phyloP scores from a whole-genome alignment of 495 filamentous ascomycete genomes.

The Aspergillus conjunctus region DNA sequence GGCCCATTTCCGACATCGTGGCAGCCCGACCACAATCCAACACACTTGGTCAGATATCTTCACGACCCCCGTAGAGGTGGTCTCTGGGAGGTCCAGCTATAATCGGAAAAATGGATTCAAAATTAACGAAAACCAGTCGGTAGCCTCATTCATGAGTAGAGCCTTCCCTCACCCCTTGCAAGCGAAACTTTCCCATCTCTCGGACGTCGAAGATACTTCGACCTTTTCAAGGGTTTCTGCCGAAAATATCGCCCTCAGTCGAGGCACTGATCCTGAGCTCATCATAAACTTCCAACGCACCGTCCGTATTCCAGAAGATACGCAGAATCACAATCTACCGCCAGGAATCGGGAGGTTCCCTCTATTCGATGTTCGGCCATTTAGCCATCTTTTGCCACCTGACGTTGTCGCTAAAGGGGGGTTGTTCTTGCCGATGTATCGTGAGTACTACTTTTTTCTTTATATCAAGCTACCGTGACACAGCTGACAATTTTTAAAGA shows the following conservation, averaged over 20 bases:
- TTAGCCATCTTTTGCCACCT: background rate
- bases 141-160: constrained; percentile 3
- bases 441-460: background rate
- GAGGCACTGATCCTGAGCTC: constrained; percentile 3
- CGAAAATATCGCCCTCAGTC: background rate
- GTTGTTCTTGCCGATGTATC: constrained; percentile 8
- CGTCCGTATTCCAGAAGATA: constrained; percentile 9
- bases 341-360: background rate
- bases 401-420: background rate
- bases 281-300: constrained; percentile 3
- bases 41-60: background rate
- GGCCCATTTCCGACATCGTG: background rate
- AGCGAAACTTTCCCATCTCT: background rate
- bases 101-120: constrained; percentile 3
- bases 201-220: background rate
- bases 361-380: constrained; percentile 2
- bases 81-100: background rate
- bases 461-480: no score
- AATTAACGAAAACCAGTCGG: background rate
- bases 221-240: constrained; percentile 4
- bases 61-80: background rate
- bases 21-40: background rate
- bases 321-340: constrained; percentile 1
- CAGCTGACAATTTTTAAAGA: background rate
- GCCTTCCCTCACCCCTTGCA: constrained; percentile 1